Conservation (phyloP, 345 rosid genomes). For the Heritiera fomes region DNA sequence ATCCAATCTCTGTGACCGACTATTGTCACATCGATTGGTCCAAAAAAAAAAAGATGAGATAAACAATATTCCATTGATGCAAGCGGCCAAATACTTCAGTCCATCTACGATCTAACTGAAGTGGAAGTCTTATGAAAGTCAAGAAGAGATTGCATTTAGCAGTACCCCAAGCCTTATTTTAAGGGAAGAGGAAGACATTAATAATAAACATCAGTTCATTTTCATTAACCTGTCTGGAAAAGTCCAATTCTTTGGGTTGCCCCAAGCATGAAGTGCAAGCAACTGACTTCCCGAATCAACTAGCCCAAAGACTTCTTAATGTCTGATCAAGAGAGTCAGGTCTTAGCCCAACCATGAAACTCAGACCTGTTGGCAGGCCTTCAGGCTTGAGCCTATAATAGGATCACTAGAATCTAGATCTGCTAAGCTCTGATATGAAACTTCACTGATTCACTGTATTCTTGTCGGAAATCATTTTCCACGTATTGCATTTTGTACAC, state of each 20-base stretch:
- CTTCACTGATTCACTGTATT: background rate
- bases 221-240: background rate
- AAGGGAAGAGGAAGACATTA: background rate
- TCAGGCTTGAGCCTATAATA: background rate
- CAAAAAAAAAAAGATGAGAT: background rate
- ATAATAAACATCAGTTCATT: background rate
- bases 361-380: background rate
- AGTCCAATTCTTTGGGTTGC: background rate
- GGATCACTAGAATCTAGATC: background rate
- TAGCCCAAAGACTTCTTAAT: background rate
- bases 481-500: slow-evolving; percentile 6
- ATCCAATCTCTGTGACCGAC: too few relatives aligned
- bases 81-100: background rate
- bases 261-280: background rate
- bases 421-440: background rate
- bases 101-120: background rate
- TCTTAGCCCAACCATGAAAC: background rate
- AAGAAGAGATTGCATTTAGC: background rate
- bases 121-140: background rate
- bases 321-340: background rate
- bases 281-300: background rate
- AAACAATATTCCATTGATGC: background rate
- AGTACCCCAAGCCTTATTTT: background rate
- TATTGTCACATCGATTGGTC: too few relatives aligned
- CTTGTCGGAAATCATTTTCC: background rate